Evolutionary conservation across 148 eudicot species (phyloP), one percentile per base, ranked within the genome.

Genomic region (Rhododendron mucronatum): DNA sequence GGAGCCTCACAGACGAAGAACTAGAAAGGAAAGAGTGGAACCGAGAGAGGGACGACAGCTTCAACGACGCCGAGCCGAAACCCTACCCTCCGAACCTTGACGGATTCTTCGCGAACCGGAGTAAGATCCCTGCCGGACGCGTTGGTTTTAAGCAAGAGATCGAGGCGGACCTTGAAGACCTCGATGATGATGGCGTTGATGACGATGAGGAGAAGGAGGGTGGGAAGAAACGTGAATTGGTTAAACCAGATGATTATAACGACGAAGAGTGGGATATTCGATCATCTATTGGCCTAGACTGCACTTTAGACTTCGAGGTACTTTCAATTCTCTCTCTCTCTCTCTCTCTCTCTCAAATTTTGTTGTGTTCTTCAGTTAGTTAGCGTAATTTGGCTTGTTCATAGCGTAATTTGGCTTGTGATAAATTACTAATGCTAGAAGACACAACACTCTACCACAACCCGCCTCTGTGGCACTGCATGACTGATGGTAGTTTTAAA

Each of bases 301-400:
- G 89, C 50, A 93, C 98, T 78, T 93, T 95, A 61, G 96, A 95
- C 88, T 86, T 83, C 69, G 95, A 95, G 95, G 98, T 95, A 85
- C 5, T 44, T 7, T 26, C 33, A 48, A 28, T 20, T 82, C 30
- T 55, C 48, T 7, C 59, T 23, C 6, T 41, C 44, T 7, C 59
- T 23, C 6, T 41, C 44, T 39, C 51, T 48, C 51, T 51, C 55
- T 51, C 55, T 51, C 21, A 3, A 16, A 0, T n/a, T 65, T 21
- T 21, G 1, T n/a, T 21, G 30, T 8, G 30, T 9, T n/a, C 12
- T 65, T 65, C 30, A 8, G 30, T 65, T 65, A n/a, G 11, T 4
- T n/a, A 7, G 30, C 47, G 47, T 44, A 7, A 47, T 47, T 47
- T 47, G 50, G 50, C 50, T 47, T 47, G 50, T 53, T 14, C 45